Base-by-base conservation (phyloP, 2,329 filamentous ascomycete genomes). In the Seiridium cupressi region DNA sequence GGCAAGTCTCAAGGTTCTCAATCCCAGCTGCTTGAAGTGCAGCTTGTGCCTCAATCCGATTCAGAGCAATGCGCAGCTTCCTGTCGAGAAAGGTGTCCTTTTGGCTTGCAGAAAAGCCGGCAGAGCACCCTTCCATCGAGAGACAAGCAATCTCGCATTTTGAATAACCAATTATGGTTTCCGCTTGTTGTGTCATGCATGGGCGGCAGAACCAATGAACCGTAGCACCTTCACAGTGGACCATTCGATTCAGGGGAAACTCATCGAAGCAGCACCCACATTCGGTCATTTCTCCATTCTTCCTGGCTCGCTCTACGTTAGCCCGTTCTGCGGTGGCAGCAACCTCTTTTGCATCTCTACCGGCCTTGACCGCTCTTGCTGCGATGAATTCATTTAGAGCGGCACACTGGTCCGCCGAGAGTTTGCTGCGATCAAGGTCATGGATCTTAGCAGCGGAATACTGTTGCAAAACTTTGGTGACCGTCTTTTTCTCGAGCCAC, bases 251-350 rank as follows among this genome's bases (percentile, higher is more conserved):
- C 51, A 86, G 73, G 2, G 90, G 81, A 55, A 81, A 79, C 3
- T 92, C 87, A 5, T 80, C 79, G 68, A 84, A 95, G 73, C 92
- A 96, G 68, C 90, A 92, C 48, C 81, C 82, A 66, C 89, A 96
- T 65, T 94, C 90, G 9, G 79, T 73, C 46, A 89, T 77, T 18
- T 83, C 79, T 1, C 87, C 85, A 4, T 77, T 73, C 1, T 68
- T 74, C 61, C 75, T 75, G 31, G 83, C 80, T n/a, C 62, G 61
- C 7, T 67, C 64, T 10, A 79, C 63, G 56, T 85, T 83, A 1
- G 65, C 65, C 35, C 73, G 60, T 47, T 76, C 70, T 36, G 71
- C 70, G 3, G 65, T 65, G 46, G 72, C 62, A 13, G 66, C 68
- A 10, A 60, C 65, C 13, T 64, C 48, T 44, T 70, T 63, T 18